These are phyloP conservation scores for Botryotinia globosa DNA, from an alignment of 2,329 filamentous ascomycete genomes.

Conservation along the genomic window DNA sequence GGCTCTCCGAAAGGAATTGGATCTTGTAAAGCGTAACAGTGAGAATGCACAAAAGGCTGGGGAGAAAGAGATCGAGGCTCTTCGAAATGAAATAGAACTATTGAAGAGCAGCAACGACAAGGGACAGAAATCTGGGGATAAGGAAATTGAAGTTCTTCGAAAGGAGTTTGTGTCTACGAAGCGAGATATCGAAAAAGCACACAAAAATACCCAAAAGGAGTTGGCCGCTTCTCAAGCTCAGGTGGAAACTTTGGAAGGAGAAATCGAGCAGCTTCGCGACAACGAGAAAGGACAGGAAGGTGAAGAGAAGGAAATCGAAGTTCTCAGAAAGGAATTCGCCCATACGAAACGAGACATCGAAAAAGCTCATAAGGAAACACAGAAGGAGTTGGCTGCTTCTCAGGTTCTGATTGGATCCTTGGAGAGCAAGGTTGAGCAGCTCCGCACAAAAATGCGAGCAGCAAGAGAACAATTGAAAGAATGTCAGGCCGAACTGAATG, in stretches of 20 bases:
- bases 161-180: slow-evolving; percentile 40
- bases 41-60: slow-evolving; percentile 42
- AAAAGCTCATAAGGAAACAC: slow-evolving; percentile 29
- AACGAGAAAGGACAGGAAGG: slow-evolving; percentile 43
- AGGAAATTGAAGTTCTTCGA: slow-evolving; percentile 41
- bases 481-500: slow-evolving; percentile 47
- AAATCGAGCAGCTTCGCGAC: slow-evolving; percentile 28
- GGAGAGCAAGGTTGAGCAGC: slow-evolving; percentile 38
- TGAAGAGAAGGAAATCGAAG: slow-evolving; percentile 47
- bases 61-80: slow-evolving; percentile 37
- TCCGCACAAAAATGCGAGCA: slow-evolving; percentile 49
- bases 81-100: slow-evolving; percentile 39
- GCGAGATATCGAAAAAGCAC: slow-evolving; percentile 33
- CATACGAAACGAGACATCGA: slow-evolving; percentile 36
- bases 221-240: slow-evolving; percentile 51
- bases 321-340: slow-evolving; percentile 40
- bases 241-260: slow-evolving; percentile 51
- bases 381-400: slow-evolving; percentile 41
- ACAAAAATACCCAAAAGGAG: slow-evolving; percentile 33
- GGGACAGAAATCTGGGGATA: slow-evolving; percentile 49
- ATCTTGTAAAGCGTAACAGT: slow-evolving; percentile 41
- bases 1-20: slow-evolving; percentile 36
- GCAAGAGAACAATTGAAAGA: slow-evolving; percentile 73
- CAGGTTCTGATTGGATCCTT: slow-evolving; percentile 61
- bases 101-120: slow-evolving; percentile 43